These are phyloP conservation scores for Durio zibethinus DNA, from an alignment of 345 rosid species.

Conservation along the genomic window DNA sequence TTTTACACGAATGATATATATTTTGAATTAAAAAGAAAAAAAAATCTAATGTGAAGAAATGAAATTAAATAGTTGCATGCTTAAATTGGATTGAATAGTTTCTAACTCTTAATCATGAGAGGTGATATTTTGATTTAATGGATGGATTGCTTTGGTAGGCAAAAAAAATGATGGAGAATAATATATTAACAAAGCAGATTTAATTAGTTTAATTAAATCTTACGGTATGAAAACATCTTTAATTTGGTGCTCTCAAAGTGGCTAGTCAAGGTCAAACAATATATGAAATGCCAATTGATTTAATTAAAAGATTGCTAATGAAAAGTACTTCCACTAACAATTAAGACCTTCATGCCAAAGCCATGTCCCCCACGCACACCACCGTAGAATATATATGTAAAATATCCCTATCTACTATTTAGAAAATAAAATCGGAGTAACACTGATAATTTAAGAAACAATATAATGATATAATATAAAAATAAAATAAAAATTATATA, in stretches of 20 bases:
- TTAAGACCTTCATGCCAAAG: neutral
- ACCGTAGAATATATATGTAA: neutral
- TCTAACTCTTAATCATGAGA: neutral
- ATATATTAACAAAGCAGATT: too few relatives aligned
- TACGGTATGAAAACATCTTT: neutral
- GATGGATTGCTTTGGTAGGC: neutral
- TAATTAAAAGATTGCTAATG: neutral
- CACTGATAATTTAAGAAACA: too few relatives aligned
- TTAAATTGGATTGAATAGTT: neutral
- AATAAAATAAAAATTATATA: too few relatives aligned
- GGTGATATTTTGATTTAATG: neutral
- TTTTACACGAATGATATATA: too few relatives aligned
- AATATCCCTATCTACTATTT: neutral
- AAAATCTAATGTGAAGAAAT: too few relatives aligned
- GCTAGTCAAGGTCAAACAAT: neutral
- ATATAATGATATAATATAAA: too few relatives aligned
- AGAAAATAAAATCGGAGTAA: neutral
- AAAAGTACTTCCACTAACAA: neutral
- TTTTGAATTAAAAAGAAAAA: too few relatives aligned
- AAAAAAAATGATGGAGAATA: too few relatives aligned
- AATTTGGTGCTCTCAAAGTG: neutral
- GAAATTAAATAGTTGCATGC: too few relatives aligned
- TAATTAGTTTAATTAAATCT: too few relatives aligned
- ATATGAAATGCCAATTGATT: neutral
- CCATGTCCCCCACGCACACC: neutral